A percentile compares a stretch with the other conserved stretches of the same genome.
phyloP scores from a whole-genome alignment of 768 basidiomycete genomes.

The Ramaria sp. region DNA sequence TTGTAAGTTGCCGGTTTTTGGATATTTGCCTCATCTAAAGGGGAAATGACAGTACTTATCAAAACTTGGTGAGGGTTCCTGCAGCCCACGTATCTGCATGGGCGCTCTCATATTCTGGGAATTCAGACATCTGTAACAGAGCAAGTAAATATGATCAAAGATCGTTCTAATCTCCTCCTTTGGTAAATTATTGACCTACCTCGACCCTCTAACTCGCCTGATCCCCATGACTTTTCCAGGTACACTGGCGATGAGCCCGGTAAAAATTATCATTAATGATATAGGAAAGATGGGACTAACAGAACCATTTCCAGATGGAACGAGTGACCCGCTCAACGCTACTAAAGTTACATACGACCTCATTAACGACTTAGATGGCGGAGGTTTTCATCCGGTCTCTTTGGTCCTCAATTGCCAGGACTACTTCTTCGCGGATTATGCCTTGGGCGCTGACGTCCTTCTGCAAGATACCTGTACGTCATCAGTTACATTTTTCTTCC shows the following conservation, averaged over 20 bases:
- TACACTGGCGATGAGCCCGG: conserved; percentile 61
- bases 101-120: neutral
- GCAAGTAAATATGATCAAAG: conserved; percentile 60
- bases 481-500: no score
- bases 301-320: conserved; percentile 41
- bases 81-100: neutral
- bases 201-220: neutral
- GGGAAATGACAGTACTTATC: conserved; percentile 4
- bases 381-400: conserved; percentile 44
- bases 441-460: conserved; percentile 56
- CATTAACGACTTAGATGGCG: conserved; percentile 37
- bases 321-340: conserved; percentile 54
- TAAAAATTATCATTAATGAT: neutral
- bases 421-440: conserved; percentile 49
- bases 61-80: neutral
- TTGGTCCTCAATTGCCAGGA: conserved; percentile 55
- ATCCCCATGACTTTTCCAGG: conserved; percentile 14
- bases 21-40: neutral
- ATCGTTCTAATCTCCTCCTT: conserved; percentile 54
- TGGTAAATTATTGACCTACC: conserved; percentile 22
- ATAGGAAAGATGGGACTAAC: no score
- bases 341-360: conserved; percentile 35
- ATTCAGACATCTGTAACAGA: conserved; percentile 39
- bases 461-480: conserved; percentile 60
- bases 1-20: conserved; percentile 20